Conservation (phyloP, 2,329 filamentous ascomycete species). For the Plectosphaerella cucumerina region DNA sequence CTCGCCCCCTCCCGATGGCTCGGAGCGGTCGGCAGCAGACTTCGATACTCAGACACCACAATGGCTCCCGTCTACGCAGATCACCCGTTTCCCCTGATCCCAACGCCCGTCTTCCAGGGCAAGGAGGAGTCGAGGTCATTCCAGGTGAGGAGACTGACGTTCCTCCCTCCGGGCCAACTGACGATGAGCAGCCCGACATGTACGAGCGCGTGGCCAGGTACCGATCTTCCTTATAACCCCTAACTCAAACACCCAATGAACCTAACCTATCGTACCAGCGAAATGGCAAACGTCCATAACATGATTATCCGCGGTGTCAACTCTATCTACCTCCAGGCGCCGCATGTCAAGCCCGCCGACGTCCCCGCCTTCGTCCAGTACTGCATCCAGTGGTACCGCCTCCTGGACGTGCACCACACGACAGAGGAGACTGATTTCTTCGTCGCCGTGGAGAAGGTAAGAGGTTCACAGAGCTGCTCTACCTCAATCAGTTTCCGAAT, state of each 20-base stretch:
- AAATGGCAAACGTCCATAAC: conserved; percentile 30
- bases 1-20: too few species aligned
- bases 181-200: conserved; percentile 18
- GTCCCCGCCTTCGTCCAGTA: conserved; percentile 27
- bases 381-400: conserved; percentile 23
- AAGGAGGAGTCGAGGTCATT: not conserved
- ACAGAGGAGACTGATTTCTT: conserved; percentile 34
- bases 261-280: conserved; percentile 7
- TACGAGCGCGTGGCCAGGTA: conserved; percentile 17
- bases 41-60: too few species aligned
- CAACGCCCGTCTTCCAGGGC: conserved; percentile 1
- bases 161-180: not conserved
- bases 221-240: too few species aligned
- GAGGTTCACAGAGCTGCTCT: too few species aligned
- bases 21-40: too few species aligned
- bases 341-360: conserved; percentile 27
- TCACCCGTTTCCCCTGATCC: conserved; percentile 5
- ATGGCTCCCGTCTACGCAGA: conserved; percentile 7
- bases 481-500: too few species aligned
- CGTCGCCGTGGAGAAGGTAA: conserved; percentile 25
- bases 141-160: not conserved
- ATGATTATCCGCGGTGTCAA: conserved; percentile 30
- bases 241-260: too few species aligned
- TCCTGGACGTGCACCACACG: conserved; percentile 32
- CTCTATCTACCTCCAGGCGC: conserved; percentile 30